Evolutionary conservation across 208 protist species (phyloP).

Genomic region (Angomonas ambiguus): DNA sequence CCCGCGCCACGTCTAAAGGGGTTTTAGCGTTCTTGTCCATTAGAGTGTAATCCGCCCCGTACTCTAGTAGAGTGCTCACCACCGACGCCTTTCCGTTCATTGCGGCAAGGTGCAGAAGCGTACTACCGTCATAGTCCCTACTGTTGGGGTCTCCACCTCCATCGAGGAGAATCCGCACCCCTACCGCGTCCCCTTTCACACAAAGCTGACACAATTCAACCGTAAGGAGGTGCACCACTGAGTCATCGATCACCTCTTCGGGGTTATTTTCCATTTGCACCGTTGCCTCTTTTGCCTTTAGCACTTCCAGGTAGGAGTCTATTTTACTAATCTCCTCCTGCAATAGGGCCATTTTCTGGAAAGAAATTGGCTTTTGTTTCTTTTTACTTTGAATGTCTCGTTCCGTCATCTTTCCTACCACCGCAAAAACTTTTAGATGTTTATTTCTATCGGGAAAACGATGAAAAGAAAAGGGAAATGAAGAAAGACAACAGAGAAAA

Average conservation of each 20-base stretch:
- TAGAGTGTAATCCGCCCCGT: constrained; percentile 45
- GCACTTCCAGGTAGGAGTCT: constrained; percentile 44
- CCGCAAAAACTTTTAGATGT: not conserved
- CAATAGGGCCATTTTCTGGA: constrained; percentile 68
- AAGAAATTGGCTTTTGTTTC: constrained; percentile 46
- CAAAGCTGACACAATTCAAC: constrained; percentile 79
- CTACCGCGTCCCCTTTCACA: constrained; percentile 57
- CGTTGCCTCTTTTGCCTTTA: constrained; percentile 17
- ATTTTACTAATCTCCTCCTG: constrained; percentile 73
- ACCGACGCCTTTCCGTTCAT: constrained; percentile 48
- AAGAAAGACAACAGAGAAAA: constrained; percentile 11
- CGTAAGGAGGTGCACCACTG: constrained; percentile 61
- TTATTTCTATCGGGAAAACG: not conserved
- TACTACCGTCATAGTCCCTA: constrained; percentile 74
- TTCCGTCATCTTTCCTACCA: not conserved
- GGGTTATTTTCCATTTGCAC: constrained; percentile 16
- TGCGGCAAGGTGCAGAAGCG: constrained; percentile 78
- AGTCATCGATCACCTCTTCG: constrained; percentile 41
- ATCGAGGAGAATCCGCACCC: constrained; percentile 62
- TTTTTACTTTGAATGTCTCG: constrained; percentile 5
- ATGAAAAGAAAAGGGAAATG: constrained; percentile 10
- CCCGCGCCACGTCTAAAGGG: constrained; percentile 51
- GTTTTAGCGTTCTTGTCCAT: constrained; percentile 65
- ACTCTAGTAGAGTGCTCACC: constrained; percentile 60
- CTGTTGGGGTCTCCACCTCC: constrained; percentile 73